Evolutionary conservation across 2,329 filamentous ascomycete species (phyloP).

Genomic region (Akanthomyces lecanii): DNA sequence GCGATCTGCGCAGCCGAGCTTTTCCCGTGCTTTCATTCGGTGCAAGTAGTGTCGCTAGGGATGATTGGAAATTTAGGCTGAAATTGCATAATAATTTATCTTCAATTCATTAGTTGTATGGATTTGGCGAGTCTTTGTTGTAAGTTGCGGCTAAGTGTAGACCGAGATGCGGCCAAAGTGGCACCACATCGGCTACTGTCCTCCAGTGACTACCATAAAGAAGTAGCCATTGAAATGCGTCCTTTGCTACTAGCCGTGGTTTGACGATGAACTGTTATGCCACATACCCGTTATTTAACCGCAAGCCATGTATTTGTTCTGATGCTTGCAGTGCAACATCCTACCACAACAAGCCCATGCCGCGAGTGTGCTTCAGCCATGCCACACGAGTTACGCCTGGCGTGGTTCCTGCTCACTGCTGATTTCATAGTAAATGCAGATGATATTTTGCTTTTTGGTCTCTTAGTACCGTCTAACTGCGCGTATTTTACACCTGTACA

Average conservation of each 20-base stretch:
- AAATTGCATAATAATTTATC: too few relatives aligned
- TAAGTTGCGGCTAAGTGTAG: too few relatives aligned
- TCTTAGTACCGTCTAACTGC: slow-evolving; percentile 41
- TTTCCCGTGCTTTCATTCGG: slow-evolving; percentile 5
- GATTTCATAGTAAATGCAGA: slow-evolving; percentile 5
- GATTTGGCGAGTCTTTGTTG: not conserved
- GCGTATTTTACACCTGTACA: slow-evolving; percentile 54
- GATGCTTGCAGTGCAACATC: not conserved
- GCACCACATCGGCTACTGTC: not conserved
- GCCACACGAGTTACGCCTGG: not conserved
- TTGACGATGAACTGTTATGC: not conserved
- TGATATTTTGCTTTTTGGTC: slow-evolving; percentile 18
- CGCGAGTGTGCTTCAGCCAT: not conserved
- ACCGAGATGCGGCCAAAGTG: not conserved
- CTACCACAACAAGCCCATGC: not conserved
- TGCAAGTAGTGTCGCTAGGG: too few relatives aligned
- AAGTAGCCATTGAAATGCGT: not conserved
- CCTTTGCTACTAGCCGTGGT: not conserved
- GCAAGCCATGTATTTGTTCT: not conserved
- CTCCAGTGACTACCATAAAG: not conserved
- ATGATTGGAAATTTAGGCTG: too few relatives aligned
- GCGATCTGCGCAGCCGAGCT: slow-evolving; percentile 15
- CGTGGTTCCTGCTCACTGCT: not conserved
- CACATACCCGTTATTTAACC: not conserved
- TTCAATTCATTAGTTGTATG: not conserved